These are phyloP conservation scores for Eustoma russellianum DNA, from an alignment of 257 asterid genomes.

Conservation along the genomic window DNA sequence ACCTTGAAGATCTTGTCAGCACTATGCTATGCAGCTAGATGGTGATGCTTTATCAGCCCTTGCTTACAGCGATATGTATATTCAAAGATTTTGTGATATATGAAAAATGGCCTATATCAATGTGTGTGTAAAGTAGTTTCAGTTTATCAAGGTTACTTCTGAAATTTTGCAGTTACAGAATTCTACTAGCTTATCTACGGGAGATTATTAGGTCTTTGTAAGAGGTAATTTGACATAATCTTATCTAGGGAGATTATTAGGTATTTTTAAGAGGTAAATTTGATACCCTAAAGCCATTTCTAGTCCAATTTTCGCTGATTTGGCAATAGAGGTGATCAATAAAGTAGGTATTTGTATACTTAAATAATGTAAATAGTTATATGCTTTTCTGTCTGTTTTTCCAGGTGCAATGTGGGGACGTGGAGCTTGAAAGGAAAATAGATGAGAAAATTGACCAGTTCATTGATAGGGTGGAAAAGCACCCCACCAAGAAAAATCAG, in stretches of 20 bases:
- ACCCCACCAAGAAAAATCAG: conserved; percentile 92
- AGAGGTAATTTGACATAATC: not conserved
- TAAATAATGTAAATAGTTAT: not conserved
- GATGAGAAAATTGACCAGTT: conserved; percentile 85
- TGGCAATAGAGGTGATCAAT: not conserved
- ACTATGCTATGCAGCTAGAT: no score
- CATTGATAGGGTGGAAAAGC: conserved; percentile 87
- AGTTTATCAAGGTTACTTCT: no score
- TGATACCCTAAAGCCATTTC: no score
- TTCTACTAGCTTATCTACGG: no score
- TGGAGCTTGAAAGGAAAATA: conserved; percentile 68
- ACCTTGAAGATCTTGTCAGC: no score
- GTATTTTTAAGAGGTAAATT: not conserved
- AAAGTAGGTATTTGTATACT: not conserved
- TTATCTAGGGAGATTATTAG: not conserved
- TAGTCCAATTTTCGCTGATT: not conserved
- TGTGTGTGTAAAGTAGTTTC: no score
- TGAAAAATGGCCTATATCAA: no score
- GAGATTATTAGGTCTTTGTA: not conserved
- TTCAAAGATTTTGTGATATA: no score
- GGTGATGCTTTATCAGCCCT: no score
- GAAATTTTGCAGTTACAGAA: no score
- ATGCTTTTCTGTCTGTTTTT: conserved; percentile 9
- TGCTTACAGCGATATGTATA: no score
- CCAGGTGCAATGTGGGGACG: conserved; percentile 89